These are phyloP conservation scores for Aspergillus latus DNA, from an alignment of 2,329 filamentous ascomycete species.

Conservation along the genomic window DNA sequence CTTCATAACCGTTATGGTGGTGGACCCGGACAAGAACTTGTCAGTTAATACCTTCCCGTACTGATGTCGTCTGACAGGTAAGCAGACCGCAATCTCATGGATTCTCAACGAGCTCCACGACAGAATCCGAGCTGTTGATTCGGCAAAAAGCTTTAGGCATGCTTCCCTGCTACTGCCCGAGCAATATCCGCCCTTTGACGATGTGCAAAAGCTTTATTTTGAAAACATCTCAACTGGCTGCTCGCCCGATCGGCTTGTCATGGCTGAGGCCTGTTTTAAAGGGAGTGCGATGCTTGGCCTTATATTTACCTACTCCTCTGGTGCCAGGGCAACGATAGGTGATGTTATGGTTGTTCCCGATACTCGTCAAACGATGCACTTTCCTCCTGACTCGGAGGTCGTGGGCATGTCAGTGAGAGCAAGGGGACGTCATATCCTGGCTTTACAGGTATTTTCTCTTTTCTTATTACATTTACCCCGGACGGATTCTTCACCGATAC, in stretches of 20 bases:
- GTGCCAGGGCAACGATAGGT: neutral
- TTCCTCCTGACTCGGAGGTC: neutral
- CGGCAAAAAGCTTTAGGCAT: too few relatives aligned
- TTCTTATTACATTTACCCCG: too few relatives aligned
- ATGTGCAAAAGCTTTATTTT: slow-evolving; percentile 16
- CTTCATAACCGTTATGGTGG: slow-evolving; percentile 8
- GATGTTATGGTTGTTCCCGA: neutral
- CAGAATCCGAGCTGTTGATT: slow-evolving; percentile 7
- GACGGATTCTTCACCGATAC: too few relatives aligned
- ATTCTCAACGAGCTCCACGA: slow-evolving; percentile 8
- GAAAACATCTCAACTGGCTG: neutral
- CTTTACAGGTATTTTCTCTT: neutral
- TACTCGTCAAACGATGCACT: neutral
- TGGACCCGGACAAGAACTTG: neutral
- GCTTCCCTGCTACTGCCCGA: neutral
- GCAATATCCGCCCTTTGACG: slow-evolving; percentile 1
- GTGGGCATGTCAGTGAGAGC: neutral
- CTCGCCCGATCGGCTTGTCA: neutral
- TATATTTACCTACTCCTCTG: neutral
- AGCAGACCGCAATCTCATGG: slow-evolving; percentile 14
- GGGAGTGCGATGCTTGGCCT: neutral
- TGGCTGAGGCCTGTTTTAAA: neutral
- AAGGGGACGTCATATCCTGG: neutral
- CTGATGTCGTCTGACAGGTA: neutral
- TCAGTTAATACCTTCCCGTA: neutral